phyloP scores from a whole-genome alignment of 495 filamentous ascomycete species.

The Neurospora sp. region DNA sequence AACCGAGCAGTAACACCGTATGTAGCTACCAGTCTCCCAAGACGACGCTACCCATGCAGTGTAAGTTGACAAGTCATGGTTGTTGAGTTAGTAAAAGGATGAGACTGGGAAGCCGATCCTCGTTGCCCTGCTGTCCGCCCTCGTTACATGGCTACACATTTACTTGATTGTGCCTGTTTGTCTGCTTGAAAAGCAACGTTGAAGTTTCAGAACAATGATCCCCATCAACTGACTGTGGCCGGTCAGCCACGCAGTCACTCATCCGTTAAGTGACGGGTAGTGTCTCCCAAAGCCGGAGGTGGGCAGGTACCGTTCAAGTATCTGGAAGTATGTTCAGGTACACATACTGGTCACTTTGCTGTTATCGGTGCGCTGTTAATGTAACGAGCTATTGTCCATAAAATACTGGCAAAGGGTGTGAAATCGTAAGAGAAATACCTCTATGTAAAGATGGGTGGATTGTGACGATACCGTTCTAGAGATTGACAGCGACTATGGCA shows the following conservation, averaged over 20 bases:
- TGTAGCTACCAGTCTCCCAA: neutral
- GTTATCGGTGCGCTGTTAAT: neutral
- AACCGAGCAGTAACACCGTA: neutral
- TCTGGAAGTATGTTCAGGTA: neutral
- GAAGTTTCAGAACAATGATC: neutral
- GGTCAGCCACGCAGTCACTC: neutral
- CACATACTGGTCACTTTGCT: neutral
- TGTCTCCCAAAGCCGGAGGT: neutral
- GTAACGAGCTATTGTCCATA: neutral
- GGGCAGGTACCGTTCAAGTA: neutral
- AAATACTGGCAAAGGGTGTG: neutral
- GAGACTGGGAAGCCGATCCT: neutral
- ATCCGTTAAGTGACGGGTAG: neutral
- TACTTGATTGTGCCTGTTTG: neutral
- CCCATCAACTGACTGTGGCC: neutral
- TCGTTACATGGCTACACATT: neutral
- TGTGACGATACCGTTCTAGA: neutral
- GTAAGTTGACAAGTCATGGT: neutral
- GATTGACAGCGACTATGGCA: neutral
- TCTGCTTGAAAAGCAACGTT: neutral
- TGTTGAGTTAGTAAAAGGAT: neutral
- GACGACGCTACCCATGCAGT: neutral
- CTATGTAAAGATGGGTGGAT: neutral
- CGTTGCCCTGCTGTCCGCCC: neutral
- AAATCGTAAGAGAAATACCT: neutral